These are phyloP conservation scores for Penicillium paneum DNA, from an alignment of 2,329 filamentous ascomycete genomes.

Conservation along the genomic window DNA sequence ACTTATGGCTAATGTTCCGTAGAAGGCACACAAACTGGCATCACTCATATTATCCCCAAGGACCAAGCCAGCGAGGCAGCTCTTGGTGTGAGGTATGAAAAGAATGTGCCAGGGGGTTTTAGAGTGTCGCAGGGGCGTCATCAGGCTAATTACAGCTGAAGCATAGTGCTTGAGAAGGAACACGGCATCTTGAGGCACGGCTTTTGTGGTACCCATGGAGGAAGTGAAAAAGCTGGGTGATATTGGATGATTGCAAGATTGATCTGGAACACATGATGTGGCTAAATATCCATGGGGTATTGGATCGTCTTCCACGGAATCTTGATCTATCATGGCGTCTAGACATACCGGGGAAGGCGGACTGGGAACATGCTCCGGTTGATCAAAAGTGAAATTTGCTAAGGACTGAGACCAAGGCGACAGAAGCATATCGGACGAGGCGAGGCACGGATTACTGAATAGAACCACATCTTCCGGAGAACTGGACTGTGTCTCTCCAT, in stretches of 20 bases:
- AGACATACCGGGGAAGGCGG: slow-evolving; percentile 8
- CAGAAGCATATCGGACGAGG: neutral
- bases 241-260: slow-evolving; percentile 8
- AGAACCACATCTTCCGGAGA: slow-evolving; percentile 2
- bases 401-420: slow-evolving; percentile 13
- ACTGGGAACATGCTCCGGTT: slow-evolving; percentile 1
- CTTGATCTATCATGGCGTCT: slow-evolving; percentile 6
- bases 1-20: slow-evolving; percentile 43
- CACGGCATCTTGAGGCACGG: slow-evolving; percentile 32
- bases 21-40: slow-evolving; percentile 41
- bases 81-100: slow-evolving; percentile 43
- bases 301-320: neutral
- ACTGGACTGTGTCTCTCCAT: neutral
- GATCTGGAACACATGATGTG: neutral
- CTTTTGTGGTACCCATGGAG: neutral
- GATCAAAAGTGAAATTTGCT: slow-evolving; percentile 15
- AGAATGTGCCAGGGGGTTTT: slow-evolving; percentile 48
- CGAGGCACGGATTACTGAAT: neutral
- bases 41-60: slow-evolving; percentile 42
- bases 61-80: slow-evolving; percentile 43
- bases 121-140: slow-evolving; percentile 30
- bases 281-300: neutral
- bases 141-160: slow-evolving; percentile 33
- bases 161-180: slow-evolving; percentile 42
- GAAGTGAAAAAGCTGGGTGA: neutral